These are phyloP conservation scores for Dothidotthia symphoricarpi DNA, from an alignment of 2,329 filamentous ascomycete species.

Conservation along the genomic window DNA sequence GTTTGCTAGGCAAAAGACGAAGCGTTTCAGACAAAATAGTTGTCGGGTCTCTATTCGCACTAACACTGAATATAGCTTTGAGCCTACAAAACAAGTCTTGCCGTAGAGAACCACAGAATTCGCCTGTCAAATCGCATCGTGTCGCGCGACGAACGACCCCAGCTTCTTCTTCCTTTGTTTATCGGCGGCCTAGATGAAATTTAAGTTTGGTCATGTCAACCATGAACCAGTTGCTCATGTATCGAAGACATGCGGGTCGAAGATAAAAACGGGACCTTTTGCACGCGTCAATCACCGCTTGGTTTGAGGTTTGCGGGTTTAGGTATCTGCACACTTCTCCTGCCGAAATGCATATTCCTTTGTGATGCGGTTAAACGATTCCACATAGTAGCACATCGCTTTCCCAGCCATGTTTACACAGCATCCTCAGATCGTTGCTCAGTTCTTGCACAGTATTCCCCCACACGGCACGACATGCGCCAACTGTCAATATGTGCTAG, in stretches of 20 bases:
- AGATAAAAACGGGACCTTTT: constrained; percentile 1
- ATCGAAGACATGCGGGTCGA: neutral
- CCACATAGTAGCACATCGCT: neutral
- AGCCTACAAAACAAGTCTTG: no score
- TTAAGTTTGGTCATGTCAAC: constrained; percentile 2
- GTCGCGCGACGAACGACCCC: constrained; percentile 5
- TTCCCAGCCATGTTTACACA: constrained; percentile 20
- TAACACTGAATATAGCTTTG: no score
- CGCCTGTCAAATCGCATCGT: neutral
- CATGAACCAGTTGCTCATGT: neutral
- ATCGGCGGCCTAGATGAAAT: neutral
- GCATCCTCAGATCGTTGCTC: constrained; percentile 14
- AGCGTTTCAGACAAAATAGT: no score
- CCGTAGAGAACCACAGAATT: neutral
- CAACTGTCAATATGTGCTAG: constrained; percentile 25
- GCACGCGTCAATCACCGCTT: constrained; percentile 2
- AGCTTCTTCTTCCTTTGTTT: neutral
- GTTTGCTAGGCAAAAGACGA: no score
- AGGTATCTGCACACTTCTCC: constrained; percentile 16
- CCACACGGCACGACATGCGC: constrained; percentile 28
- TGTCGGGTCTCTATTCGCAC: no score
- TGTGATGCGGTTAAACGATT: neutral
- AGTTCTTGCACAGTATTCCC: constrained; percentile 20
- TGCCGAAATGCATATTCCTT: constrained; percentile 1
- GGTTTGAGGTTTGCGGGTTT: constrained; percentile 7